phyloP scores from a whole-genome alignment of 352 stramenopile genomes.

The Pythium folliculosum region DNA sequence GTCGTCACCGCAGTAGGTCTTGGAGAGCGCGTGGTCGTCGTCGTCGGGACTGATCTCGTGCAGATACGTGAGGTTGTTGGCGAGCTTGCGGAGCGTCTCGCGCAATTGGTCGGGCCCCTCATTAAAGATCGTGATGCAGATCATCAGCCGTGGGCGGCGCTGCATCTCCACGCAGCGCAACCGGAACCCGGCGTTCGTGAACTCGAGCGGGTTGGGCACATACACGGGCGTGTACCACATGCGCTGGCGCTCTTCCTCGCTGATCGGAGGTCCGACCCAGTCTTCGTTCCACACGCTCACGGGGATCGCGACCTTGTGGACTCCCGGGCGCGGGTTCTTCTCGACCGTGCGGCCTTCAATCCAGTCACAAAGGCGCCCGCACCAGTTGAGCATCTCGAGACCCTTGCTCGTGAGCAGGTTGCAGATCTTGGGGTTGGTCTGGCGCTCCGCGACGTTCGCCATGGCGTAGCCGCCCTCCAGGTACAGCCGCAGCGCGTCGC shows the following conservation, averaged over 20 bases:
- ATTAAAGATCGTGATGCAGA: slow-evolving; percentile 90
- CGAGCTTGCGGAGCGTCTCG: slow-evolving; percentile 74
- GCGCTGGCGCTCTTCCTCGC: slow-evolving; percentile 73
- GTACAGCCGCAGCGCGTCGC: slow-evolving; percentile 80
- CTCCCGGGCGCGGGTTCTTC: slow-evolving; percentile 68
- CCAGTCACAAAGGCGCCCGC: slow-evolving; percentile 74
- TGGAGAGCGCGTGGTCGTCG: slow-evolving; percentile 37
- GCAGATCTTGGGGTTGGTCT: slow-evolving; percentile 81
- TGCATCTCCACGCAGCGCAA: slow-evolving; percentile 77
- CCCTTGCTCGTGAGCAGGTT: slow-evolving; percentile 86
- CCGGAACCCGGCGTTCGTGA: slow-evolving; percentile 77
- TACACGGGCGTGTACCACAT: slow-evolving; percentile 87
- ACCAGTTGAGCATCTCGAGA: slow-evolving; percentile 89
- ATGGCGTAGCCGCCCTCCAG: slow-evolving; percentile 85
- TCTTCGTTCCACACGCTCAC: slow-evolving; percentile 72
- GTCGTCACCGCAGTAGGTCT: slow-evolving; percentile 60
- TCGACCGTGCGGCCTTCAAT: slow-evolving; percentile 83
- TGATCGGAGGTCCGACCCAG: slow-evolving; percentile 67
- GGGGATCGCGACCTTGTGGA: slow-evolving; percentile 81
- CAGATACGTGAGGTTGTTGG: slow-evolving; percentile 81
- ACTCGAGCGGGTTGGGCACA: slow-evolving; percentile 57
- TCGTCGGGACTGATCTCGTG: slow-evolving; percentile 45
- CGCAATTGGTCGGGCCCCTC: slow-evolving; percentile 70
- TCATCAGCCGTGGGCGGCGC: slow-evolving; percentile 72
- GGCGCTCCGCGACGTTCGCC: slow-evolving; percentile 76